Conservation (phyloP, 768 basidiomycete genomes). For the Dendrothele bispora region DNA sequence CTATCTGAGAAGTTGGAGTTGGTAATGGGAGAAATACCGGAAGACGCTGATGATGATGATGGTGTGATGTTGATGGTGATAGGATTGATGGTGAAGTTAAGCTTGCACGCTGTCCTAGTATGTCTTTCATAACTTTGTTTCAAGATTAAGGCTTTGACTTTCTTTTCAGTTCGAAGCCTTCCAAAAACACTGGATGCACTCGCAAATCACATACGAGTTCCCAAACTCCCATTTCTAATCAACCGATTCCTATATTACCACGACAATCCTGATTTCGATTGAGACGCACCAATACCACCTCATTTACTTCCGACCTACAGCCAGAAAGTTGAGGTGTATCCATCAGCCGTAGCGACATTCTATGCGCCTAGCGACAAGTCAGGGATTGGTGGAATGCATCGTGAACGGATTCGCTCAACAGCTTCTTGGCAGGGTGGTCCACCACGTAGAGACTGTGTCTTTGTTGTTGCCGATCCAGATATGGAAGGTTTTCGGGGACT, state of each 20-base stretch:
- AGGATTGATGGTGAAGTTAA: slow-evolving; percentile 8
- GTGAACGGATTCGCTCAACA: slow-evolving; percentile 18
- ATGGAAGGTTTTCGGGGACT: slow-evolving; percentile 16
- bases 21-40: neutral
- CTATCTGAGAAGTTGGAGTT: neutral
- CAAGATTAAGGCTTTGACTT: neutral
- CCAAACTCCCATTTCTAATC: slow-evolving; percentile 11
- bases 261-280: slow-evolving; percentile 5
- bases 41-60: slow-evolving; percentile 10
- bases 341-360: slow-evolving; percentile 17
- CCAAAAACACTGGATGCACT: slow-evolving; percentile 7
- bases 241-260: slow-evolving; percentile 14
- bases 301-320: slow-evolving; percentile 3
- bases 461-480: slow-evolving; percentile 10
- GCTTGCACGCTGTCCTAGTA: slow-evolving; percentile 7
- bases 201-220: slow-evolving; percentile 9
- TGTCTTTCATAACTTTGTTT: neutral
- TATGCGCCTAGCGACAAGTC: slow-evolving; percentile 19
- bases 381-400: slow-evolving; percentile 19
- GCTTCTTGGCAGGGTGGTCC: slow-evolving; percentile 16
- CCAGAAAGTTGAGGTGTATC: slow-evolving; percentile 6
- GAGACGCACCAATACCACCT: neutral
- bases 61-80: neutral
- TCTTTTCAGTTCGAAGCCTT: slow-evolving; percentile 8
- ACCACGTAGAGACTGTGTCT: slow-evolving; percentile 16